Evolutionary conservation across 257 asterid species (phyloP).

Genomic region (Solanum lycopersicoides): DNA sequence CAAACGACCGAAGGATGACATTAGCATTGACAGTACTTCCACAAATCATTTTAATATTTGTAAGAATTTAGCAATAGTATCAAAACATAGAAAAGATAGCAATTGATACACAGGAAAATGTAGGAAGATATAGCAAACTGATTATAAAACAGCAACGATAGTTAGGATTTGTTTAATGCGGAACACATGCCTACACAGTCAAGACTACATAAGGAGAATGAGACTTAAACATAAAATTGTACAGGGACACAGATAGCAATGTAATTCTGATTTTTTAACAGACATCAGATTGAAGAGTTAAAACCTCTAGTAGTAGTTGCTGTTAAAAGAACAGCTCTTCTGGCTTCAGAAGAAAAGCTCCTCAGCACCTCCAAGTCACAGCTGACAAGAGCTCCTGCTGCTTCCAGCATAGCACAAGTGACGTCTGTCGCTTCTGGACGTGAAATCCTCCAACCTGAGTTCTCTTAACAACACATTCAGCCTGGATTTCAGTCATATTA

Average conservation of each 20-base stretch:
- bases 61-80: not conserved
- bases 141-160: not conserved
- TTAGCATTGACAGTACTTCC: not conserved
- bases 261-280: not conserved
- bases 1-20: not conserved
- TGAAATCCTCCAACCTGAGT: slow-evolving; percentile 38
- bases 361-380: slow-evolving; percentile 42
- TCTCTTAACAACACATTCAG: slow-evolving; percentile 30
- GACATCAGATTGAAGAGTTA: slow-evolving; percentile 12
- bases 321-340: not conserved
- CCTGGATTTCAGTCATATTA: slow-evolving; percentile 39
- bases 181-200: not conserved
- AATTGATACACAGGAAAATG: not conserved
- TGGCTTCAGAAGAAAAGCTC: slow-evolving; percentile 1
- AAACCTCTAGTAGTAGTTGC: slow-evolving; percentile 2
- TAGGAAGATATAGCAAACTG: not conserved
- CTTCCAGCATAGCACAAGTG: slow-evolving; percentile 43
- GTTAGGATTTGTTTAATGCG: not conserved
- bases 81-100: not conserved
- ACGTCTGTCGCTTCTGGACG: slow-evolving; percentile 31
- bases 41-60: not conserved
- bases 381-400: slow-evolving; percentile 31
- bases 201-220: not conserved
- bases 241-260: not conserved
- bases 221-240: not conserved